Evolutionary conservation across 2,329 filamentous ascomycete species (phyloP).

Genomic region (Annulohypoxylon truncatum): DNA sequence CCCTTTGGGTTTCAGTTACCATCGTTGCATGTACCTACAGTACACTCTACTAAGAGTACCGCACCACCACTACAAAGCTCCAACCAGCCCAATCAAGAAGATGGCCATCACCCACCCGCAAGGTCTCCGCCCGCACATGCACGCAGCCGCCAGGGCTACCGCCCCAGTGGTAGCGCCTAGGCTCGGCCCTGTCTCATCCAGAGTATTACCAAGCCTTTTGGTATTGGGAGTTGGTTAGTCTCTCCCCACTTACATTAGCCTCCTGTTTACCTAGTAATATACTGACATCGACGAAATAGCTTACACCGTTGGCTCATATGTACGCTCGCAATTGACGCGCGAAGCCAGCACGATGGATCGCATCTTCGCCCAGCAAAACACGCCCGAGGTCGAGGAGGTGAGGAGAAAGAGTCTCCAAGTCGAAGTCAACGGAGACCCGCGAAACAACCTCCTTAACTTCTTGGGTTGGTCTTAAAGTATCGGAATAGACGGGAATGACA

Average conservation of each 20-base stretch:
- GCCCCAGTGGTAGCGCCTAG: conserved; percentile 27
- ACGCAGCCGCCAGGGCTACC: conserved; percentile 37
- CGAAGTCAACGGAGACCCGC: conserved; percentile 48
- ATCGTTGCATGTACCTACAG: conserved; percentile 32
- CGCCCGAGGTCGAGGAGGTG: conserved; percentile 46
- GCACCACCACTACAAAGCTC: conserved; percentile 21
- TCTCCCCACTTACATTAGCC: not conserved
- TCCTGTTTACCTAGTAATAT: conserved; percentile 5
- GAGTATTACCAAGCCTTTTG: conserved; percentile 37
- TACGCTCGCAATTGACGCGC: conserved; percentile 40
- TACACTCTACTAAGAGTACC: conserved; percentile 31
- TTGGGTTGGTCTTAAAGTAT: conserved; percentile 46
- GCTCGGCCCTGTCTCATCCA: conserved; percentile 39
- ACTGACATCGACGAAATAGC: conserved; percentile 34
- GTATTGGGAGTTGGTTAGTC: conserved; percentile 36
- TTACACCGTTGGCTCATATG: conserved; percentile 43
- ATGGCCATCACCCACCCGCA: conserved; percentile 38
- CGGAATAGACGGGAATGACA: not conserved
- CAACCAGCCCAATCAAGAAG: conserved; percentile 19
- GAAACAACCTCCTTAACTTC: conserved; percentile 48
- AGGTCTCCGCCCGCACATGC: conserved; percentile 43
- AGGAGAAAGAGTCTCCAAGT: conserved; percentile 42
- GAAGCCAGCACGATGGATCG: conserved; percentile 42
- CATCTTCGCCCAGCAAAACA: conserved; percentile 51
- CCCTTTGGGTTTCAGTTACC: conserved; percentile 12